A percentile compares a stretch with the other conserved stretches of the same genome.
phyloP scores from a whole-genome alignment of 495 filamentous ascomycete species.

The Penicillium antarcticum region DNA sequence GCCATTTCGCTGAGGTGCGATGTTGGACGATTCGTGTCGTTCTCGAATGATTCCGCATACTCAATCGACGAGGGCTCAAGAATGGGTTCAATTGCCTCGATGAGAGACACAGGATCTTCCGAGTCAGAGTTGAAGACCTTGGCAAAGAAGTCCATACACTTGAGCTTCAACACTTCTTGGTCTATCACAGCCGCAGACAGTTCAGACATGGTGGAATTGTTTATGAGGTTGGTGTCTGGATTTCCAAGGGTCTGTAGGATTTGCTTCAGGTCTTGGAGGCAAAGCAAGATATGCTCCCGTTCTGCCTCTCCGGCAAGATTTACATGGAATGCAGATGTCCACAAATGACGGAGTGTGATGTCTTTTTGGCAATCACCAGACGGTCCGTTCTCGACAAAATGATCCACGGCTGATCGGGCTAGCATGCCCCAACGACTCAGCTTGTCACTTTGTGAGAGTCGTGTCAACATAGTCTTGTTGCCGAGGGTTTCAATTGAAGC shows the following conservation, averaged over 20 bases:
- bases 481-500: constrained; percentile 71
- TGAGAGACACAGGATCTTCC: constrained; percentile 72
- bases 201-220: constrained; percentile 87
- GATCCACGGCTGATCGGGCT: constrained; percentile 57
- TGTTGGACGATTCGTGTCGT: constrained; percentile 12
- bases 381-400: constrained; percentile 40
- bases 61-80: constrained; percentile 68
- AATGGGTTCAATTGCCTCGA: constrained; percentile 90
- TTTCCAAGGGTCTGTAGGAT: constrained; percentile 38
- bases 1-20: constrained; percentile 65
- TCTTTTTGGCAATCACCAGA: constrained; percentile 20
- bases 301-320: constrained; percentile 64
- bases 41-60: constrained; percentile 18
- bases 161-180: constrained; percentile 84
- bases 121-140: constrained; percentile 68
- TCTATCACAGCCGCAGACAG: constrained; percentile 77
- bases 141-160: constrained; percentile 93
- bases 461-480: constrained; percentile 61
- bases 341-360: constrained; percentile 65
- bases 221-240: constrained; percentile 64
- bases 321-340: constrained; percentile 75
- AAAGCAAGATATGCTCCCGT: constrained; percentile 75
- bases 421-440: constrained; percentile 73
- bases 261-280: constrained; percentile 68
- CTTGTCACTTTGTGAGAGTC: constrained; percentile 61